Conservation (phyloP, 176 grass and related monocot genomes). For the Triticum timopheevii region DNA sequence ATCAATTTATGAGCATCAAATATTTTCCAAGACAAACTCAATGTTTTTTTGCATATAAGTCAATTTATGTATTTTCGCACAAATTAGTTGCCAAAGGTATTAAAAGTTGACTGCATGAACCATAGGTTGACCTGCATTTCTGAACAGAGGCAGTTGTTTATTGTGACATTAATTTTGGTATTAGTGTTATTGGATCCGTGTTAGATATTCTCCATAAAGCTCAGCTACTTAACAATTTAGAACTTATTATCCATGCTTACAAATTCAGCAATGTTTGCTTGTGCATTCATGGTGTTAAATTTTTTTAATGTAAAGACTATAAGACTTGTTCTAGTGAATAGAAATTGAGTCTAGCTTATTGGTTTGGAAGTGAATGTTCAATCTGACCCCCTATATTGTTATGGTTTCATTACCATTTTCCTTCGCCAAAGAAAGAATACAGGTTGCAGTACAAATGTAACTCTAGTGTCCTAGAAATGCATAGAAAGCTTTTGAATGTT, state of each 20-base stretch:
- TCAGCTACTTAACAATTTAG: conserved; percentile 14
- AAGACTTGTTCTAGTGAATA: neutral
- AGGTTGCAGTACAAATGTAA: neutral
- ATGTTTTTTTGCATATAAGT: neutral
- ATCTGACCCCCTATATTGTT: neutral
- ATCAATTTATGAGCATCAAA: neutral
- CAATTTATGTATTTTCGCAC: neutral
- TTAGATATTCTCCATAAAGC: conserved; percentile 6
- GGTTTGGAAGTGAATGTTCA: neutral
- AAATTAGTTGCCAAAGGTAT: neutral
- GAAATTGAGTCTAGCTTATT: neutral
- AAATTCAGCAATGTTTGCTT: neutral
- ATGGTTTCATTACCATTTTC: neutral
- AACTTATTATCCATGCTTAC: neutral
- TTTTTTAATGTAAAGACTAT: neutral
- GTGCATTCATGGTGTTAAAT: neutral
- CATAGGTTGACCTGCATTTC: neutral
- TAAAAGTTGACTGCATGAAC: neutral
- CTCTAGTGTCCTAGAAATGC: neutral
- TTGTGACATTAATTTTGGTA: neutral
- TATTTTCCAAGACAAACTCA: neutral
- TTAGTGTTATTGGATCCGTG: neutral
- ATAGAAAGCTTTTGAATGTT: neutral
- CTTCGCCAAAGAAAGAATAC: neutral
- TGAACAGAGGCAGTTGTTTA: neutral